Evolutionary conservation across 2,329 filamentous ascomycete genomes (phyloP), one percentile per base, ranked within the genome.

Genomic region (Paracorniculantispora psalliotae): DNA sequence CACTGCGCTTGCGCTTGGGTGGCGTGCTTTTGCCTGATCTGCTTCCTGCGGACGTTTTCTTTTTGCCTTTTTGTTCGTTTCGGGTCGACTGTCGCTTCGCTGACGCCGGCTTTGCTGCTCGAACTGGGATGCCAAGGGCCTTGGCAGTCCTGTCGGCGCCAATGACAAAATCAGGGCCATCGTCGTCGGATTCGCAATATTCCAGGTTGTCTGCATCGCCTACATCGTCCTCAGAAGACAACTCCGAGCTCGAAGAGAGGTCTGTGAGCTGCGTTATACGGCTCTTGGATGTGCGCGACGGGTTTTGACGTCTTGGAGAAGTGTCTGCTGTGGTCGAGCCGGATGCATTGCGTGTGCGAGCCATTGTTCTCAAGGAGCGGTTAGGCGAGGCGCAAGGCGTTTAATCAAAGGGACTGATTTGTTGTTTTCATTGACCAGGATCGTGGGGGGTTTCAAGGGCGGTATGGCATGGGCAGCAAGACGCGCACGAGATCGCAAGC

Each of bases 251-350:
- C n/a, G 58, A 50, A 12, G 58, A 55, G 15, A 28, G 43, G 4
- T 59, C 28, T 15, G 46, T 33, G 30, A 59, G 58, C 35, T 59
- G 51, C 17, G 51, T 59, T 25, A 54, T 49, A 13, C 46, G 43
- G 25, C 46, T 56, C 17, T 44, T 49, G 10, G 58, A 44, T 19
- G 15, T 50, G 44, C 58, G 58, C 10, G 51, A 28, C 30, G 58
- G 51, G 44, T 46, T 59, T 26, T 50, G 51, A 21, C 58, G 58
- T 25, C 26, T 33, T 21, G 35, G n/a, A n/a, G 56, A 23, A 12
- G 12, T 13, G 35, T 26, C 7, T 9, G 53, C 19, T 10, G 26
- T 28, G 15, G 43, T 35, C 15, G 52, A 15, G 6, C 37, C 35
- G 21, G 51, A 26, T 2, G 51, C 25, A 43, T 55, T 49, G 44